Evolutionary conservation across 2,329 filamentous ascomycete genomes (phyloP).

Genomic region (Aureobasidium vineae): DNA sequence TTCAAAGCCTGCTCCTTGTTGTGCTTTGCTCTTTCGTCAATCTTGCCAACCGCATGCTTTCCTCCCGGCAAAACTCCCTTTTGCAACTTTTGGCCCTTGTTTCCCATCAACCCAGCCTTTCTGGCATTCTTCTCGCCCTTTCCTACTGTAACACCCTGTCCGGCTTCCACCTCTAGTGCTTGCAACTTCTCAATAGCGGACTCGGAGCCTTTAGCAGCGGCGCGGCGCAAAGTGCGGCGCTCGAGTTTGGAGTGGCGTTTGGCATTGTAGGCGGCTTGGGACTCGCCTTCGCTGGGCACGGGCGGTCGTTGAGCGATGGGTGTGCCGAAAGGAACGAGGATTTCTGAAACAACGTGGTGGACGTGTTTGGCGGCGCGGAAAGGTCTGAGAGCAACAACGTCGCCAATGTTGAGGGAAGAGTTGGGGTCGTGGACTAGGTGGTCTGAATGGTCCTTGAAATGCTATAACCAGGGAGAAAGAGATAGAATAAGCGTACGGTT

Average conservation of each 20-base stretch:
- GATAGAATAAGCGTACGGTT: neutral
- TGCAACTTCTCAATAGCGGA: slow-evolving; percentile 34
- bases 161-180: slow-evolving; percentile 34
- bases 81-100: slow-evolving; percentile 38
- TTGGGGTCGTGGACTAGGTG: slow-evolving; percentile 77
- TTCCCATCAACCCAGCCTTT: slow-evolving; percentile 32
- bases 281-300: slow-evolving; percentile 64
- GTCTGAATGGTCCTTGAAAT: slow-evolving; percentile 63
- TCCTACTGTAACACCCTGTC: slow-evolving; percentile 34
- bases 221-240: slow-evolving; percentile 33
- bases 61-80: slow-evolving; percentile 38
- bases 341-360: slow-evolving; percentile 70
- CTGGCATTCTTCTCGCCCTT: slow-evolving; percentile 34
- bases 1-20: slow-evolving; percentile 35
- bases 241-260: slow-evolving; percentile 59
- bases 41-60: slow-evolving; percentile 36
- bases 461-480: slow-evolving; percentile 42
- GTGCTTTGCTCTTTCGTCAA: slow-evolving; percentile 34
- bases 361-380: slow-evolving; percentile 67
- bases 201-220: slow-evolving; percentile 36
- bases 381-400: slow-evolving; percentile 70
- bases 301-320: slow-evolving; percentile 63
- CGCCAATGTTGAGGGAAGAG: slow-evolving; percentile 68
- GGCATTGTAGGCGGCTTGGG: slow-evolving; percentile 54
- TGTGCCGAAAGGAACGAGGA: slow-evolving; percentile 68